Conservation (phyloP, 225 moss, liverwort and hornwort genomes). For the Bryoerythrophyllum caledonicum region DNA sequence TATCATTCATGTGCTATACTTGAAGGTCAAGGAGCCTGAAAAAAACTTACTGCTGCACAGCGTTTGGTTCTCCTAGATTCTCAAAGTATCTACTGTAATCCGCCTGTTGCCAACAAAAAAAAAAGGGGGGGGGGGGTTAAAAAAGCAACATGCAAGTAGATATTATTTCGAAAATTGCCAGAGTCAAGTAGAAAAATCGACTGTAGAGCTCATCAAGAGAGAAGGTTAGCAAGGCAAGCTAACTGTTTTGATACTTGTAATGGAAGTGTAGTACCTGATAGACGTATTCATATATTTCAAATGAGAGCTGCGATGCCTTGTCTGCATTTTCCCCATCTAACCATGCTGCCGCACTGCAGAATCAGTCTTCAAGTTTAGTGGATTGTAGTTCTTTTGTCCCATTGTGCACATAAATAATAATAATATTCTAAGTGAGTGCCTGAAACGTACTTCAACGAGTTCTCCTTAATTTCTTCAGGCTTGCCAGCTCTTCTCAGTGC, state of each 20-base stretch:
- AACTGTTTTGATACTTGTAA: background rate
- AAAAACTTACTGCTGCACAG: slow-evolving; percentile 69
- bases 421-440: background rate
- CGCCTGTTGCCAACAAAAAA: slow-evolving; percentile 51
- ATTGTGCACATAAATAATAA: background rate
- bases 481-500: slow-evolving; percentile 61
- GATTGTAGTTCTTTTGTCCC: background rate
- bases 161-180: background rate
- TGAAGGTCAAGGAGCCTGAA: background rate
- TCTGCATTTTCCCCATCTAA: slow-evolving; percentile 73
- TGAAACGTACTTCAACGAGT: slow-evolving; percentile 54
- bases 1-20: background rate
- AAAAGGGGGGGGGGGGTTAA: background rate
- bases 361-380: background rate
- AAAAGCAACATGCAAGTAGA: background rate
- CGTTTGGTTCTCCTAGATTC: slow-evolving; percentile 68
- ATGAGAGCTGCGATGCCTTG: slow-evolving; percentile 67
- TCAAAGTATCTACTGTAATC: slow-evolving; percentile 92
- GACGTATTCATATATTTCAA: slow-evolving; percentile 74
- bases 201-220: background rate
- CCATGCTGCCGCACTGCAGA: slow-evolving; percentile 77
- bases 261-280: slow-evolving; percentile 56
- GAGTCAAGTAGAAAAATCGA: background rate
- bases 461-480: slow-evolving; percentile 62
- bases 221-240: background rate